These are phyloP conservation scores for Hypoxylon sp. DNA, from an alignment of 2,329 filamentous ascomycete species.

Conservation along the genomic window DNA sequence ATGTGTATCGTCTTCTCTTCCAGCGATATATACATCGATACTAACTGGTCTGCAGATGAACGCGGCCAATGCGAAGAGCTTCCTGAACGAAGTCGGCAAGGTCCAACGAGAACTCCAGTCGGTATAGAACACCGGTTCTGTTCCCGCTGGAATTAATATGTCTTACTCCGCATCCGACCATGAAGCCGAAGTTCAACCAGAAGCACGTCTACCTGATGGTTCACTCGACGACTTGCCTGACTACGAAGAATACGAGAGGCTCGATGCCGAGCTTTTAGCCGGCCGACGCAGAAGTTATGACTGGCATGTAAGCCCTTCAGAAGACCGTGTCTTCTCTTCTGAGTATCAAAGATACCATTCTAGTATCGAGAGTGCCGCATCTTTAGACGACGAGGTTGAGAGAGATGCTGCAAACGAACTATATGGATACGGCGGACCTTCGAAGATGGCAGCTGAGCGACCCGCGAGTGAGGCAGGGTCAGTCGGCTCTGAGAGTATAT, in stretches of 20 bases:
- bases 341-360: too few species aligned
- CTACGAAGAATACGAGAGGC: background rate
- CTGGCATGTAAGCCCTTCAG: background rate
- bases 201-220: background rate
- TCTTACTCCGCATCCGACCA: background rate
- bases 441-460: background rate
- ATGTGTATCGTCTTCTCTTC: constrained; percentile 45
- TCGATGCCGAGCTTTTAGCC: background rate
- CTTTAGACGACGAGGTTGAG: background rate
- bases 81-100: constrained; percentile 58
- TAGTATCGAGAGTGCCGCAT: background rate
- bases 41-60: constrained; percentile 56
- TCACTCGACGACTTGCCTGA: background rate
- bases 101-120: constrained; percentile 60
- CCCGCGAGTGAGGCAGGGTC: background rate
- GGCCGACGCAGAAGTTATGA: background rate
- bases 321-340: background rate
- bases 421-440: background rate
- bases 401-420: background rate
- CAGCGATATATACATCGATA: background rate
- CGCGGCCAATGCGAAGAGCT: constrained; percentile 60
- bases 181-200: background rate
- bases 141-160: constrained; percentile 2
- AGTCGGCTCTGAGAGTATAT: background rate
- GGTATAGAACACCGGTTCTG: constrained; percentile 39